Evolutionary conservation across 2,329 filamentous ascomycete species (phyloP).

Genomic region (Epichloe baconii): DNA sequence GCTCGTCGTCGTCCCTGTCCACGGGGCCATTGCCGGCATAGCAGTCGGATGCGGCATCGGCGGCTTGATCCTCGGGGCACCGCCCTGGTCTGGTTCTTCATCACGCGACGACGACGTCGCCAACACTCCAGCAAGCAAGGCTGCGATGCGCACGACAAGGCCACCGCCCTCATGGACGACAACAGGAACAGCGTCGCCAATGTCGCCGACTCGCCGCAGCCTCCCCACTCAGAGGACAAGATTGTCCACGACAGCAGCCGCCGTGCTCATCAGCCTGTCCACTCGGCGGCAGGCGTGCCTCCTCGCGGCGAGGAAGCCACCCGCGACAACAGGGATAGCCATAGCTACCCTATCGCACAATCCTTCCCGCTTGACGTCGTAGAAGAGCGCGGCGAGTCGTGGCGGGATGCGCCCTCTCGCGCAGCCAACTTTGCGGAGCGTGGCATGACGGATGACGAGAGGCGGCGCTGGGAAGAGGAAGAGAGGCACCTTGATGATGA

Average conservation of each 20-base stretch:
- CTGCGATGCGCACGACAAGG: constrained; percentile 14
- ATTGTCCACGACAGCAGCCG: constrained; percentile 1
- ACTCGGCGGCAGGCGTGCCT: not conserved
- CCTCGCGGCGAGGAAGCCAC: not conserved
- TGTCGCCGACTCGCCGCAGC: constrained; percentile 26
- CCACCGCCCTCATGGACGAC: constrained; percentile 29
- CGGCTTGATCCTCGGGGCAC: constrained; percentile 26
- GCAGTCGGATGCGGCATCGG: constrained; percentile 28
- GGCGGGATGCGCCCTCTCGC: constrained; percentile 21
- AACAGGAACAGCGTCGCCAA: constrained; percentile 29
- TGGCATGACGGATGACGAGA: constrained; percentile 46
- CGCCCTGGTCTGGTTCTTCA: constrained; percentile 28
- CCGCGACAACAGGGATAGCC: not conserved
- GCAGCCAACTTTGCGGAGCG: constrained; percentile 41
- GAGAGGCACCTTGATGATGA: constrained; percentile 43
- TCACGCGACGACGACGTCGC: constrained; percentile 26
- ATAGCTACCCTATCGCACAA: no score
- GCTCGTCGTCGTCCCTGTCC: constrained; percentile 18
- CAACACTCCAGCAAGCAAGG: constrained; percentile 6
- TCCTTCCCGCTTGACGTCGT: not conserved
- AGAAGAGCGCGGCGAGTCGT: not conserved
- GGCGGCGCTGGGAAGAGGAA: constrained; percentile 30
- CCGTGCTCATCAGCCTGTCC: not conserved
- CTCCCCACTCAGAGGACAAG: constrained; percentile 31
- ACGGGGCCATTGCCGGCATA: constrained; percentile 33